Evolutionary conservation across 306 rosid genomes (phyloP).

Genomic region (Arachis hypogaea): DNA sequence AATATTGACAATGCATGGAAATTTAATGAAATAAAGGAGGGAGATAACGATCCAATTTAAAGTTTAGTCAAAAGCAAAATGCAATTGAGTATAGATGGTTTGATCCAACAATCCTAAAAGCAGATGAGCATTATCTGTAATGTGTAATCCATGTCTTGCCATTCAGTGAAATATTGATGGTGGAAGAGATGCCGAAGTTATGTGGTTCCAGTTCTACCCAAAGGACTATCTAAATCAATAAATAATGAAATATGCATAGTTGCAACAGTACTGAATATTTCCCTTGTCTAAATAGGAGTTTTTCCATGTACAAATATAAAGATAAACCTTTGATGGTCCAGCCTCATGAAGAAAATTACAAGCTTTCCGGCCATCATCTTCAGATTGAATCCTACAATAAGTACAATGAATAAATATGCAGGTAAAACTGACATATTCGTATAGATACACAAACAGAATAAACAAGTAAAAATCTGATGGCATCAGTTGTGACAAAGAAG

Average conservation of each 20-base stretch:
- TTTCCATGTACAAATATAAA: slow-evolving; percentile 19
- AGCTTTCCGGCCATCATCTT: slow-evolving; percentile 76
- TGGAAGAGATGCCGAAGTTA: slow-evolving; percentile 3
- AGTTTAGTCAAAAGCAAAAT: background rate
- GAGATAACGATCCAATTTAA: background rate
- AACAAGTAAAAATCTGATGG: slow-evolving; percentile 16
- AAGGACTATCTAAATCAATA: slow-evolving; percentile 6
- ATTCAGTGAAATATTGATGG: slow-evolving; percentile 11
- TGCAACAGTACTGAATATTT: slow-evolving; percentile 1
- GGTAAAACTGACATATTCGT: slow-evolving; percentile 26
- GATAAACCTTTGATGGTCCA: slow-evolving; percentile 78
- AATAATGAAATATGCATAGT: background rate
- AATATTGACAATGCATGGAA: too few relatives aligned
- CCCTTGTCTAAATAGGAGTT: background rate
- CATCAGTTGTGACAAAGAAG: background rate
- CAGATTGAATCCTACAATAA: slow-evolving; percentile 68
- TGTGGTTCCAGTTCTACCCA: background rate
- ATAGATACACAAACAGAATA: slow-evolving; percentile 14
- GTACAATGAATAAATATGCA: slow-evolving; percentile 20
- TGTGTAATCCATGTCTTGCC: background rate
- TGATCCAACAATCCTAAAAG: slow-evolving; percentile 10
- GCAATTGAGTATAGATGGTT: background rate
- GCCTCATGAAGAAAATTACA: slow-evolving; percentile 80
- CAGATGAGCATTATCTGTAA: background rate
- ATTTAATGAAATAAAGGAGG: background rate